Percentiles rank a stretch among this genome's conserved stretches.
These are phyloP conservation scores for Pythium oligandrum DNA, from an alignment of 352 stramenopile genomes.

Conservation along the genomic window DNA sequence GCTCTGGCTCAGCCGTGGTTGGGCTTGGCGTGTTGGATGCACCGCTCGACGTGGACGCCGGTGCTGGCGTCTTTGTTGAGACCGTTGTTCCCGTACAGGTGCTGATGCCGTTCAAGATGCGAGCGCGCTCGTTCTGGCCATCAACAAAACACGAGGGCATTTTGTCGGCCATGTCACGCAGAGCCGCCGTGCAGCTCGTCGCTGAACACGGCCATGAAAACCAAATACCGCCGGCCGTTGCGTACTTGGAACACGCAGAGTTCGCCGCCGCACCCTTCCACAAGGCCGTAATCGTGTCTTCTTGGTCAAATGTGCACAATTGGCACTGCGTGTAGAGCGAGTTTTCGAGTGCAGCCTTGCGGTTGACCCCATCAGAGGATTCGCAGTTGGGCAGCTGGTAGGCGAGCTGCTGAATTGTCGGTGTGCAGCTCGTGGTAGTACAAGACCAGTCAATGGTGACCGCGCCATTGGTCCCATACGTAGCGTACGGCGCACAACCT, in stretches of 20 bases:
- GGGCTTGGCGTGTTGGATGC: neutral
- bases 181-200: slow-evolving; percentile 7
- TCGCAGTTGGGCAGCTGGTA: slow-evolving; percentile 9
- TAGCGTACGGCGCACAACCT: slow-evolving; percentile 11
- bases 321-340: slow-evolving; percentile 11
- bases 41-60: slow-evolving; percentile 1
- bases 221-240: slow-evolving; percentile 1
- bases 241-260: slow-evolving; percentile 6
- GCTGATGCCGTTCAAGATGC: slow-evolving; percentile 10
- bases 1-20: neutral
- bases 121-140: slow-evolving; percentile 3
- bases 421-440: slow-evolving; percentile 3
- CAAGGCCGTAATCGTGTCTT: slow-evolving; percentile 4
- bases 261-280: slow-evolving; percentile 6
- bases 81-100: slow-evolving; percentile 10
- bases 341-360: slow-evolving; percentile 2
- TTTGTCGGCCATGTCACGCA: slow-evolving; percentile 10
- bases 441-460: slow-evolving; percentile 11
- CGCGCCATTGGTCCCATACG: neutral
- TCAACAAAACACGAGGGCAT: slow-evolving; percentile 9
- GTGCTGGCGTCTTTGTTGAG: neutral
- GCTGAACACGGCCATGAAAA: slow-evolving; percentile 17
- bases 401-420: slow-evolving; percentile 11
- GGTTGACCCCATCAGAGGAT: slow-evolving; percentile 7
- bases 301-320: slow-evolving; percentile 10